A percentile compares a stretch with the other conserved stretches of the same genome.
Conservation (phyloP, 1,284 basidiomycete genomes). For the Moesziomyces sp. region DNA sequence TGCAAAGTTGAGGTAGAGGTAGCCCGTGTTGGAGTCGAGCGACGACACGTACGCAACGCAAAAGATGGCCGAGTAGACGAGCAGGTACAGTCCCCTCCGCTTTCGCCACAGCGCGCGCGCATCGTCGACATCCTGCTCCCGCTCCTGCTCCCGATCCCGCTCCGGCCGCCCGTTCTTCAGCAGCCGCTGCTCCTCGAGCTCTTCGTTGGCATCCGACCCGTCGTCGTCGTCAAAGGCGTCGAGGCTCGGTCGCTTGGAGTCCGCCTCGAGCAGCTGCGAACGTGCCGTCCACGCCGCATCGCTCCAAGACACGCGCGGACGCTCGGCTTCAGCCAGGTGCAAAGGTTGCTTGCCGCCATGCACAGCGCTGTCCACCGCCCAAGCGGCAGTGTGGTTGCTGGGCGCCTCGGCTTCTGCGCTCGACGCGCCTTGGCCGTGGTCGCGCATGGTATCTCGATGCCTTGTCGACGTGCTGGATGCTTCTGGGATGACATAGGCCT, state of each 20-base stretch:
- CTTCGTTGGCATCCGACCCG: slow-evolving; percentile 9
- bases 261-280: slow-evolving; percentile 1
- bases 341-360: too few species aligned
- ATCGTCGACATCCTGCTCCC: slow-evolving; percentile 17
- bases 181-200: slow-evolving; percentile 19
- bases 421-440: too few species aligned
- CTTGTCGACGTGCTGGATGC: neutral
- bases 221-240: neutral
- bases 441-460: neutral
- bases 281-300: slow-evolving; percentile 10
- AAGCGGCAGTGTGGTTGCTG: too few species aligned
- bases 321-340: slow-evolving; percentile 4
- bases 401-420: neutral
- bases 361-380: too few species aligned
- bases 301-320: slow-evolving; percentile 38
- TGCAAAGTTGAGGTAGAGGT: slow-evolving; percentile 69
- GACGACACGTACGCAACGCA: slow-evolving; percentile 75
- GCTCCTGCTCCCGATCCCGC: slow-evolving; percentile 17
- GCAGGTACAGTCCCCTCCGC: slow-evolving; percentile 39
- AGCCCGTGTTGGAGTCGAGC: slow-evolving; percentile 72
- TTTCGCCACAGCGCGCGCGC: slow-evolving; percentile 32
- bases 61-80: slow-evolving; percentile 70
- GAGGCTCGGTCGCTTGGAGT: slow-evolving; percentile 16
- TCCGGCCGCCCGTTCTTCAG: slow-evolving; percentile 16
- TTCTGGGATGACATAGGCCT: slow-evolving; percentile 32